A percentile compares a stretch with the other conserved stretches of the same genome.
Evolutionary conservation across 2,329 filamentous ascomycete genomes (phyloP).

Genomic region (Periconia macrospinosa): DNA sequence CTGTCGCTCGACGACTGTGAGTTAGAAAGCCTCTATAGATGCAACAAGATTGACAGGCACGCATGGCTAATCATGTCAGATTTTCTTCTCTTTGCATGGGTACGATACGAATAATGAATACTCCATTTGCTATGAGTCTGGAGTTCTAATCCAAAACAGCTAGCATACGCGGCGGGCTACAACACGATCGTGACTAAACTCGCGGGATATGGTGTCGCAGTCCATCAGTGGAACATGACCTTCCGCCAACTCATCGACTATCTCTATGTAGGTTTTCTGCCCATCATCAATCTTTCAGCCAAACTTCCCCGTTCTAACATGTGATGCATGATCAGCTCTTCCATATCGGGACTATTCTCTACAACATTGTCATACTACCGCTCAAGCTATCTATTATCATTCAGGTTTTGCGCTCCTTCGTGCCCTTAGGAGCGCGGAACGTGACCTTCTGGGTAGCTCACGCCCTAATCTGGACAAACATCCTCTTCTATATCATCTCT

Average conservation of each 20-base stretch:
- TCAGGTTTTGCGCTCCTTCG: constrained; percentile 8
- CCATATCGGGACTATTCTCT: background rate
- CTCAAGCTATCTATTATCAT: constrained; percentile 9
- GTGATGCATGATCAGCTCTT: background rate
- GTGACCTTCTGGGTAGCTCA: constrained; percentile 8
- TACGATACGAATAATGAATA: background rate
- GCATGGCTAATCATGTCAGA: background rate
- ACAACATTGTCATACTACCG: background rate
- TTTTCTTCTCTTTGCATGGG: background rate
- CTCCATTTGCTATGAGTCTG: background rate
- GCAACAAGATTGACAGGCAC: background rate
- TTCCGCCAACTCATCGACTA: background rate
- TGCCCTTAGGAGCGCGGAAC: background rate
- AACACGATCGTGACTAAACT: background rate
- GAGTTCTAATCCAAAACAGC: background rate
- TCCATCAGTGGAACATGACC: constrained; percentile 7
- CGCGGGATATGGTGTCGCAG: background rate
- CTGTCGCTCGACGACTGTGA: background rate
- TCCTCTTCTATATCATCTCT: constrained; percentile 5
- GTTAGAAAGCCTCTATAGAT: background rate
- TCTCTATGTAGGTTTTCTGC: background rate
- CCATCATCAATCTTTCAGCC: too few species aligned
- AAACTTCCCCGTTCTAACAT: too few species aligned
- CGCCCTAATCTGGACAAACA: constrained; percentile 8
- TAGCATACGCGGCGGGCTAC: background rate